A percentile compares a stretch with the other conserved stretches of the same genome.
Conservation (phyloP, 257 asterid species). For the Linderniella brevidens region DNA sequence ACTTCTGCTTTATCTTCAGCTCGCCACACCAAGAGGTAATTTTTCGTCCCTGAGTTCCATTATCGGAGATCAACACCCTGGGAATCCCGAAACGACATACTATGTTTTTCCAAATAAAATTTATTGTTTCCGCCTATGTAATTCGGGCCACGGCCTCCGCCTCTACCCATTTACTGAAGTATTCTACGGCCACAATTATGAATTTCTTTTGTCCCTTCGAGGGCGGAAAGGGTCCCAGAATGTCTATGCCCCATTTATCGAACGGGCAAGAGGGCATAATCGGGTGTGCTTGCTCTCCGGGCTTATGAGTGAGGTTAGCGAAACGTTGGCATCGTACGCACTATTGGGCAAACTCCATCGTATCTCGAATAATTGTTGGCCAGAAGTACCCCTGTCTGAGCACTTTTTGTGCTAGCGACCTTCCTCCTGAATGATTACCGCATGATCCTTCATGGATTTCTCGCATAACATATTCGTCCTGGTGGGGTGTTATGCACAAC, state of each 20-base stretch:
- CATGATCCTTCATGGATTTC: too few species aligned
- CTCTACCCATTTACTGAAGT: neutral
- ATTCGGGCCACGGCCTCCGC: neutral
- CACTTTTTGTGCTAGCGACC: neutral
- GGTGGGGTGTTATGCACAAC: neutral
- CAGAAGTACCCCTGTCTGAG: neutral
- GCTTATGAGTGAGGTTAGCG: neutral
- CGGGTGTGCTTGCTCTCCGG: neutral
- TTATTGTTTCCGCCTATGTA: neutral
- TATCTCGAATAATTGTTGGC: neutral
- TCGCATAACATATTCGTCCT: too few species aligned
- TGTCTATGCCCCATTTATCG: neutral
- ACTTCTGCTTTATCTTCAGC: neutral
- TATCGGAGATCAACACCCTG: neutral
- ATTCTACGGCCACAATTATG: neutral
- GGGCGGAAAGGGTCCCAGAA: neutral
- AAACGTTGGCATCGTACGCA: neutral
- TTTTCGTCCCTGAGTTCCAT: neutral
- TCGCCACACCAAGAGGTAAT: neutral
- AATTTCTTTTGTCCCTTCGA: neutral
- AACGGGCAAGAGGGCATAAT: neutral
- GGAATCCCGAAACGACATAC: constrained; percentile 2
- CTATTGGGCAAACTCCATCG: neutral
- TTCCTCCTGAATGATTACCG: neutral
- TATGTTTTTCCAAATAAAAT: neutral